phyloP scores from a whole-genome alignment of 2,329 filamentous ascomycete genomes.

The Fusarium chuoi region DNA sequence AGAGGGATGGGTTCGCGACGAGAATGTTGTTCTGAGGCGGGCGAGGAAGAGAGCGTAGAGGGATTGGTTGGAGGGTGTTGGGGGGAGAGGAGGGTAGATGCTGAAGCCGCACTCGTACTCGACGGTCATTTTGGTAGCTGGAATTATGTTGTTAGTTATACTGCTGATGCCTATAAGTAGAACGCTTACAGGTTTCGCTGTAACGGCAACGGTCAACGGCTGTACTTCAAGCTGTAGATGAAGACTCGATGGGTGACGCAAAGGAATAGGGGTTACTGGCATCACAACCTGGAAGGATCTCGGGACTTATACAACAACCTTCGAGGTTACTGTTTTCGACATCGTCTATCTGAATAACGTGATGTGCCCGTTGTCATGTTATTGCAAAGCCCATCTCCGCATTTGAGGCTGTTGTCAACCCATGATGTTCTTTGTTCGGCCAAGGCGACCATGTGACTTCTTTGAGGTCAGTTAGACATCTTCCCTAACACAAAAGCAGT shows the following conservation, averaged over 20 bases:
- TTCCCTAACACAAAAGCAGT: fast-evolving
- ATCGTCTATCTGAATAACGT: background rate
- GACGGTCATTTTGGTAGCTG: background rate
- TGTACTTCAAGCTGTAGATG: background rate
- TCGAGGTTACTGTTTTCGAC: background rate
- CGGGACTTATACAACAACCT: fast-evolving
- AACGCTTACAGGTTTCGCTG: fast-evolving
- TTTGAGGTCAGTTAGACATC: background rate
- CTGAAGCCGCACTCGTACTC: constrained; percentile 4
- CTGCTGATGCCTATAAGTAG: background rate
- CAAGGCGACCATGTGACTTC: background rate
- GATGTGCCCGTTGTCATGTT: background rate
- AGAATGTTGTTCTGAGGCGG: background rate
- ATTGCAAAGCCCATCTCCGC: background rate
- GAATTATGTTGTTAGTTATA: background rate
- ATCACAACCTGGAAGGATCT: background rate
- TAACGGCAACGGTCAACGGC: fast-evolving
- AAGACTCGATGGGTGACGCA: background rate
- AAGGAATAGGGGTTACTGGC: too few relatives aligned
- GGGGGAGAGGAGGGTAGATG: background rate
- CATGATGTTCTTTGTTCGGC: background rate
- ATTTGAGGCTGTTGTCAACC: background rate
- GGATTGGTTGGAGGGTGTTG: background rate
- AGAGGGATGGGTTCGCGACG: background rate
- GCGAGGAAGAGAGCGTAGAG: background rate